Base-by-base conservation (phyloP, 305 asterid genomes). In the Petunia hybrid region DNA sequence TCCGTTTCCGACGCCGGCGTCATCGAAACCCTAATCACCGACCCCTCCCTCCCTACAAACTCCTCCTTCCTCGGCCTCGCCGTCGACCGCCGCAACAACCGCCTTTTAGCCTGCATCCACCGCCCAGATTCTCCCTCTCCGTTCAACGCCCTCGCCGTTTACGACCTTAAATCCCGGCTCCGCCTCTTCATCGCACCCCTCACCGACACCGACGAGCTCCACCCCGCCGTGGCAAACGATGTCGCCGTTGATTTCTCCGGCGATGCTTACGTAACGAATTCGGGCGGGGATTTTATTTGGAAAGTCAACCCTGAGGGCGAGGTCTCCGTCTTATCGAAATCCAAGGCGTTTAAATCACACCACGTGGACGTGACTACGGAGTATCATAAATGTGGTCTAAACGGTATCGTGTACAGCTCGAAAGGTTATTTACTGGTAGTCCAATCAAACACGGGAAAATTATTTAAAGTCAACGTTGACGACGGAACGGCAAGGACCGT, bases 1-100 rank as follows among this genome's bases (percentile, higher is more conserved):
- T 84, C 97, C 82, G 95, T 95, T 80, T 95, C 99, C 60, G 98
- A 95, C 82, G 98, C 98, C 4, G 97, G 94, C 81, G 89, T 92
- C 57, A 87, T 84, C 55, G 87, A 95, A 78, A 62, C 91, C 4
- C 90, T 95, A 79, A 71, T 91, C 89, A 66, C 89, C 68, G 95
- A 91, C 60, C 43, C 79, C 1, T 75, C 92, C 48, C 91, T 92
- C 65, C 98, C 96, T 13, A 1, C 73, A 0, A 87, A 86, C 73
- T 85, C 94, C 71, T 83, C 85, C 83, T 78, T 90, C 91, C 83
- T 82, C 84, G 98, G 94, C 14, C 22, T 95, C 87, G 39, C 93
- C 41, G 64, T 92, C 40, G 98, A 93, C 83, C 92, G 91, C 10
- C 88, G 84, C 65, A 87, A 42, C 87, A 85, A 73, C 86, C 98